A percentile compares a stretch with the other conserved stretches of the same genome.
Conservation (phyloP, 345 rosid genomes). For the Citrus reticulata region DNA sequence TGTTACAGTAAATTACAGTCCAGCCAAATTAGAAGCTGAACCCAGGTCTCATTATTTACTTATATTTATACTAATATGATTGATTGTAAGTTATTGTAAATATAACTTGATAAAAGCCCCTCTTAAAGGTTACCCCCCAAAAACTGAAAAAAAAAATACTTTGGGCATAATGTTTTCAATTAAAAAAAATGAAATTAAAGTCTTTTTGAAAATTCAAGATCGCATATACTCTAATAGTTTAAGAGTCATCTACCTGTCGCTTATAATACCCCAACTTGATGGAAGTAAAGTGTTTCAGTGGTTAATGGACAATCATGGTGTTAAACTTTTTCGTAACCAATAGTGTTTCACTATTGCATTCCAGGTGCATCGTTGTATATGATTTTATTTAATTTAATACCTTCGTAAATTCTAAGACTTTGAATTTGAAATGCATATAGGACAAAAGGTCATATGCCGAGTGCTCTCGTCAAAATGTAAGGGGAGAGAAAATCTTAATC, state of each 20-base stretch:
- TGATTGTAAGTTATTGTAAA: too few relatives aligned
- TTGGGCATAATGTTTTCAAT: neutral
- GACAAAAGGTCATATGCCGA: neutral
- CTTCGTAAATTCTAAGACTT: neutral
- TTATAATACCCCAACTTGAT: neutral
- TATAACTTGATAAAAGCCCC: too few relatives aligned
- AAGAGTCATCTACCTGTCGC: neutral
- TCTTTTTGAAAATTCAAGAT: too few relatives aligned
- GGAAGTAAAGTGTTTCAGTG: neutral
- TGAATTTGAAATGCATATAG: neutral
- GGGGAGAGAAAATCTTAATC: neutral
- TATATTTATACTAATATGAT: too few relatives aligned
- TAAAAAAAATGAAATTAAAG: too few relatives aligned
- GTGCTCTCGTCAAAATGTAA: neutral
- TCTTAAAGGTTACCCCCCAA: too few relatives aligned
- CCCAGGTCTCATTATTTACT: too few relatives aligned
- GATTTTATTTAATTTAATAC: too few relatives aligned
- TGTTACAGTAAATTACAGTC: too few relatives aligned
- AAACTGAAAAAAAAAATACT: too few relatives aligned
- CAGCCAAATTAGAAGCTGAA: too few relatives aligned
- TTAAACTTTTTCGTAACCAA: neutral
- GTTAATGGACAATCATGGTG: neutral
- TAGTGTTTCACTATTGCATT: neutral
- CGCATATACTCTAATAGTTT: too few relatives aligned
- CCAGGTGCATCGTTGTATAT: neutral